Evolutionary conservation across 441 rosid genomes (phyloP), one percentile per base, ranked within the genome.

Genomic region (Hypseocharis bilobata): DNA sequence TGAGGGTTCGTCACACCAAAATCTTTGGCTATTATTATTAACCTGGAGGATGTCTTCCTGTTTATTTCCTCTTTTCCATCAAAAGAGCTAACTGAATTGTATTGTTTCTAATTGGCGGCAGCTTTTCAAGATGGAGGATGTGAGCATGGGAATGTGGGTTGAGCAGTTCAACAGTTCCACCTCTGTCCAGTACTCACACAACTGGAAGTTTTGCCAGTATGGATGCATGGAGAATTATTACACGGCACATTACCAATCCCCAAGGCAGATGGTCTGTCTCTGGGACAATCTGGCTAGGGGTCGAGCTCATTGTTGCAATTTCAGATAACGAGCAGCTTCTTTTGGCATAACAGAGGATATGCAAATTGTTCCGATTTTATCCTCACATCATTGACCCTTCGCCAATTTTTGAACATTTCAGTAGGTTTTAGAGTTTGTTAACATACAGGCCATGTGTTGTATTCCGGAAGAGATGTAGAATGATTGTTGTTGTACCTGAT

Each of bases 91-190:
- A 62, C n/a, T 51, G 42, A 14, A 49, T 62, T 3, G 6, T 52
- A 17, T 27, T 63, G n/a, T 2, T 7, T 17, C 34, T 29, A 16
- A 36, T 13, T 74, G 59, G 40, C 70, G 67, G 70, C 89, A 90
- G 96, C 86, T 90, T 29, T 93, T 93, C 81, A 93, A 90, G 87
- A 93, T 93, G 98, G 98, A 93, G 80, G 98, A 93, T 78, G 98
- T 93, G 63, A 93, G 97, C 71, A 88, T 93, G 97, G 97, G 98
- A 74, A 77, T 88, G 91, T 92, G 98, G 98, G 96, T 92, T 49
- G 88, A 86, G 84, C 82, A 87, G 71, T 88, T 86, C 81, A 90
- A 92, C 72, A 60, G 80, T 29, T 54, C 91, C 0, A 67, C 28
- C 2, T 32, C 86, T 0, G 98, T 92, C 1, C 91, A 87, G 66